Percentiles rank a stretch among this genome's conserved stretches.
These are phyloP conservation scores for Marasmius oreades DNA, from an alignment of 1,284 basidiomycete genomes.

Conservation along the genomic window DNA sequence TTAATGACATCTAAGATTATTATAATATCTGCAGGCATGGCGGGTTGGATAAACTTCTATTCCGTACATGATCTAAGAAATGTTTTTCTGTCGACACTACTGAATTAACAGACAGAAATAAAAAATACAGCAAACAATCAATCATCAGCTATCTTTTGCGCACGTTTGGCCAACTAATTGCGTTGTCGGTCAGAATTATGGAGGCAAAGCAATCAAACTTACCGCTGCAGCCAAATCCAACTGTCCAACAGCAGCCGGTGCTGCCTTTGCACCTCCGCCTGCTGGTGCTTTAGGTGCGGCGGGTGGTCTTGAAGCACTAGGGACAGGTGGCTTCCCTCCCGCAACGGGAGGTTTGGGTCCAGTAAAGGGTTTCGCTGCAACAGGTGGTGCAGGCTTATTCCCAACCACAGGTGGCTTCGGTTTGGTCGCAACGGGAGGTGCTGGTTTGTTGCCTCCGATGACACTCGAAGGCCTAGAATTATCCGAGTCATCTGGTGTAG, in stretches of 20 bases:
- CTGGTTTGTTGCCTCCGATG: constrained; percentile 36
- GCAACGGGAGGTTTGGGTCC: constrained; percentile 27
- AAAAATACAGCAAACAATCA: neutral
- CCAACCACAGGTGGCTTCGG: constrained; percentile 34
- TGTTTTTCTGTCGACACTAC: neutral
- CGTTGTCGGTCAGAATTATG: constrained; percentile 9
- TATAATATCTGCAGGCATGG: too few species aligned
- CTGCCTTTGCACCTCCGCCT: constrained; percentile 36
- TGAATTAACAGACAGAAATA: neutral
- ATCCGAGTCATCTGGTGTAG: constrained; percentile 37
- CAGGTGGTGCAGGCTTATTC: constrained; percentile 41
- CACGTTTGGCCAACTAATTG: constrained; percentile 63
- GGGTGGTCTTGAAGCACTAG: constrained; percentile 50
- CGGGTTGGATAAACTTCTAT: too few species aligned
- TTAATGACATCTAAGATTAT: too few species aligned
- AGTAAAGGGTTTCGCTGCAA: constrained; percentile 51
- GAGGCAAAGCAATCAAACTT: constrained; percentile 28
- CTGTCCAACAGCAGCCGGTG: constrained; percentile 52
- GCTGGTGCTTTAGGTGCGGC: constrained; percentile 43
- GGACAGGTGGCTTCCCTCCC: constrained; percentile 54
- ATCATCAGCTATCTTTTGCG: constrained; percentile 56
- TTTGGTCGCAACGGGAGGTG: constrained; percentile 48
- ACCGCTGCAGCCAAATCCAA: constrained; percentile 81
- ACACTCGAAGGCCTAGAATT: constrained; percentile 55
- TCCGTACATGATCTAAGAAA: too few species aligned